Percentiles rank a stretch among this genome's conserved stretches.
These are phyloP conservation scores for Cadophora luteo-olivacea DNA, from an alignment of 2,329 filamentous ascomycete genomes.

Conservation along the genomic window DNA sequence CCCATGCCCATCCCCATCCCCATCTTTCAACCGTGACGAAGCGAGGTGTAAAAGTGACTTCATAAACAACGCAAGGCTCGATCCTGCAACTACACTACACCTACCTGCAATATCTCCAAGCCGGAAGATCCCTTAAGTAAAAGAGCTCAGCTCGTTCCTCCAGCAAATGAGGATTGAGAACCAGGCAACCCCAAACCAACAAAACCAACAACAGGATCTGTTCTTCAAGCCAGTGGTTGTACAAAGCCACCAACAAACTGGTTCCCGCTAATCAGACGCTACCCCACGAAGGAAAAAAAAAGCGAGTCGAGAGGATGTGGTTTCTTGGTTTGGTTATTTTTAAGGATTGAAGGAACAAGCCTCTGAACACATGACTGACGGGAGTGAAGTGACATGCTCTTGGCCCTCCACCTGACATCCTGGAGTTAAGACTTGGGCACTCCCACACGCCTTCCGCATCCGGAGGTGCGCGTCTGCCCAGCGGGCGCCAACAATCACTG, in stretches of 20 bases:
- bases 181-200: background rate
- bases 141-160: background rate
- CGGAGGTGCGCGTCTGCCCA: background rate
- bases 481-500: background rate
- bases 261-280: background rate
- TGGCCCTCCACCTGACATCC: background rate
- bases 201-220: background rate
- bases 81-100: background rate
- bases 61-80: background rate
- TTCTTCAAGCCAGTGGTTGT: background rate
- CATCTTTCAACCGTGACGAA: background rate
- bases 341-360: background rate
- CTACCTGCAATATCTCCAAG: too few species aligned
- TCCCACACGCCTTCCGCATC: background rate
- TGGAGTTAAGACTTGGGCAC: background rate
- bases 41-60: background rate
- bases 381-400: too few species aligned
- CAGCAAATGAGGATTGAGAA: background rate
- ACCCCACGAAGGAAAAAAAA: background rate
- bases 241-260: conserved; percentile 8
- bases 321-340: too few species aligned
- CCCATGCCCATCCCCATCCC: too few species aligned
- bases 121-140: background rate
- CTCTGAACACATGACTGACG: background rate
- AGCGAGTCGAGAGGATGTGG: too few species aligned